A percentile compares a stretch with the other conserved stretches of the same genome.
Conservation (phyloP, 2,329 filamentous ascomycete species). For the Periconia sp. region DNA sequence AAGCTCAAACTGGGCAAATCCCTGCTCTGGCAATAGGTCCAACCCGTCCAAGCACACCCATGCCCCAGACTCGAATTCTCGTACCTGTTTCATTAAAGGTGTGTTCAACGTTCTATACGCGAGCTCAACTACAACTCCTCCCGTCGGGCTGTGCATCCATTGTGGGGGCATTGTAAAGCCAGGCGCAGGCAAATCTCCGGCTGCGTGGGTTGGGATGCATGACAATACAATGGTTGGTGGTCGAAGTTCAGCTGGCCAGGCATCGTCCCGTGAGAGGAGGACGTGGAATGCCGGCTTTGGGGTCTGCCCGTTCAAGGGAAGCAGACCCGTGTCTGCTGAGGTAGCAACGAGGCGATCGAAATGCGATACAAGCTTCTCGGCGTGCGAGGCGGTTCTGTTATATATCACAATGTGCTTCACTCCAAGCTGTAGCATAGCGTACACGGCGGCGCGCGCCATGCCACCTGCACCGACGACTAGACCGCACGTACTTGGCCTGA, state of each 20-base stretch:
- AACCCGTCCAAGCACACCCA: constrained; percentile 78
- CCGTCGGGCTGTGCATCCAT: constrained; percentile 73
- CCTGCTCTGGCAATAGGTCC: constrained; percentile 76
- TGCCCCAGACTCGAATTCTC: constrained; percentile 59
- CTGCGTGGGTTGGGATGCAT: constrained; percentile 71
- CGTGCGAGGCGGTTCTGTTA: constrained; percentile 70
- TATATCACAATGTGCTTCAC: constrained; percentile 75
- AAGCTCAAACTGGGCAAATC: constrained; percentile 78
- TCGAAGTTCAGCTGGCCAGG: constrained; percentile 66
- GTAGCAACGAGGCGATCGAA: constrained; percentile 59
- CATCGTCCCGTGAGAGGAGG: constrained; percentile 58
- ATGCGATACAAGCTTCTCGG: constrained; percentile 67
- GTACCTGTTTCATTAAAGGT: constrained; percentile 69
- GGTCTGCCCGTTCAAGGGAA: constrained; percentile 19
- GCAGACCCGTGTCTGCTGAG: constrained; percentile 16
- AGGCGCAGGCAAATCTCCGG: constrained; percentile 64
- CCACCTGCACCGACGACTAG: constrained; percentile 64
- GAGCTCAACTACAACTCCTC: constrained; percentile 73
- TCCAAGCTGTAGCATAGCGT: constrained; percentile 75
- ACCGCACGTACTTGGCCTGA: constrained; percentile 55
- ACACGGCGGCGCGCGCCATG: constrained; percentile 77
- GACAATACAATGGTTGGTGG: constrained; percentile 74
- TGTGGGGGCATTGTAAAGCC: constrained; percentile 69
- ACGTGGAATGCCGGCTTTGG: constrained; percentile 58
- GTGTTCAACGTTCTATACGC: constrained; percentile 75